Base-by-base conservation (phyloP, 306 rosid genomes). In the Amphicarpaea edgeworthii region DNA sequence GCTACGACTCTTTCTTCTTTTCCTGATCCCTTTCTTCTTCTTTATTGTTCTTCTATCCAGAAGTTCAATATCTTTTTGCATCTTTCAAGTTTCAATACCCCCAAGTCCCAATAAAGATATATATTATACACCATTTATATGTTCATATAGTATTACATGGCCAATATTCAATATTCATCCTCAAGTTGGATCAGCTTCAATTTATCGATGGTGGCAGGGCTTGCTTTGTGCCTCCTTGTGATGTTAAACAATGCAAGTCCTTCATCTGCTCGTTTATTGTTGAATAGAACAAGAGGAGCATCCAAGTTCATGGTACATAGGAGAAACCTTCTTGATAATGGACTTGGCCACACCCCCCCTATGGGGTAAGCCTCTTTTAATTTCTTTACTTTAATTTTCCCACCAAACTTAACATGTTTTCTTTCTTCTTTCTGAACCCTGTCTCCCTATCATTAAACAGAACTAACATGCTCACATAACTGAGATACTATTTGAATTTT, bases 271-370 rank as follows among this genome's bases (percentile, higher is more conserved):
- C 72, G 82, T 42, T 60, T 59, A 1, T 12, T 74, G 70, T n/a
- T 72, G 43, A 74, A 37, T 32, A 34, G 32, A 50, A 73, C 34
- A 30, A 38, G 17, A 54, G 65, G 46, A 41, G 61, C 21, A 4
- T 12, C 14, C 14, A 26, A 14, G 16, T 2, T 28, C 32, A 14
- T 21, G 24, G 19, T 20, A 24, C 55, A 17, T 65, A 69, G 77
- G 50, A 87, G 88, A 73, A 65, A 40, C 65, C 67, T 87, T 10
- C 26, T 82, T 28, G 70, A 9, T 14, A 89, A 89, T 85, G 86
- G 91, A 41, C 85, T 90, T 42, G 95, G 82, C 32, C 73, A 7
- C 0, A 85, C 90, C 63, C 95, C 95, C 3, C 90, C 86, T 11
- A 90, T 90, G 91, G 95, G 95, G 94, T 90, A 84, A 72, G 64